phyloP scores from a whole-genome alignment of 345 rosid species.

The Clarkia xantiana region DNA sequence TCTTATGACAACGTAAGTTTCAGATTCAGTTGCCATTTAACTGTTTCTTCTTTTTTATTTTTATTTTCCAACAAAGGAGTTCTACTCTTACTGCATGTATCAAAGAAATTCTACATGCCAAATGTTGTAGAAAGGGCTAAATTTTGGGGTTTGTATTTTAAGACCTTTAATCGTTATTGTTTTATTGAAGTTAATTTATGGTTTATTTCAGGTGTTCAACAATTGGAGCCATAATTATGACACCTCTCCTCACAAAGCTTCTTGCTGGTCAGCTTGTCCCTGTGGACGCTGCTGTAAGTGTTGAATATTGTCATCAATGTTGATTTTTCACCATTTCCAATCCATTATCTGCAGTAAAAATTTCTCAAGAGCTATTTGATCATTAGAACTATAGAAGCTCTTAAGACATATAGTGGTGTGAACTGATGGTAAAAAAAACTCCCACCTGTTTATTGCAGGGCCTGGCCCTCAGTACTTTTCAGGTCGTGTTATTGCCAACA shows the following conservation, averaged over 20 bases:
- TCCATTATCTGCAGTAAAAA: neutral
- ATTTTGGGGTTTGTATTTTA: too few relatives aligned
- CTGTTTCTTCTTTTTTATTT: too few relatives aligned
- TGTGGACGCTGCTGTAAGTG: constrained; percentile 82
- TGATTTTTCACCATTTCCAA: too few relatives aligned
- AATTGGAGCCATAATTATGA: constrained; percentile 91
- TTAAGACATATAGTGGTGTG: neutral
- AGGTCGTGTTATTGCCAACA: constrained; percentile 89
- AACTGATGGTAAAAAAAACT: constrained; percentile 2
- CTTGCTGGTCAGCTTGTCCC: constrained; percentile 99
- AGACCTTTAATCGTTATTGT: too few relatives aligned
- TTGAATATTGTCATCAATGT: neutral
- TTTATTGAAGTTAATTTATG: neutral
- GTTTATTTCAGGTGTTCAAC: constrained; percentile 67
- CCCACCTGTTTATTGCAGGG: constrained; percentile 38
- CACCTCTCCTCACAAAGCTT: constrained; percentile 95
- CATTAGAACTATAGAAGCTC: neutral
- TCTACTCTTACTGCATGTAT: neutral
- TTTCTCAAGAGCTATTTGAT: neutral
- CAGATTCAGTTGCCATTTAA: constrained; percentile 5
- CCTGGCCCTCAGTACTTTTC: constrained; percentile 87
- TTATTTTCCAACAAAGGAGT: neutral
- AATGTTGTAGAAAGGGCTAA: too few relatives aligned
- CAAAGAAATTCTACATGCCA: too few relatives aligned
- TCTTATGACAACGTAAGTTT: constrained; percentile 88